These are phyloP conservation scores for Podospora pseudocomata DNA, from an alignment of 495 filamentous ascomycete genomes.

Conservation along the genomic window DNA sequence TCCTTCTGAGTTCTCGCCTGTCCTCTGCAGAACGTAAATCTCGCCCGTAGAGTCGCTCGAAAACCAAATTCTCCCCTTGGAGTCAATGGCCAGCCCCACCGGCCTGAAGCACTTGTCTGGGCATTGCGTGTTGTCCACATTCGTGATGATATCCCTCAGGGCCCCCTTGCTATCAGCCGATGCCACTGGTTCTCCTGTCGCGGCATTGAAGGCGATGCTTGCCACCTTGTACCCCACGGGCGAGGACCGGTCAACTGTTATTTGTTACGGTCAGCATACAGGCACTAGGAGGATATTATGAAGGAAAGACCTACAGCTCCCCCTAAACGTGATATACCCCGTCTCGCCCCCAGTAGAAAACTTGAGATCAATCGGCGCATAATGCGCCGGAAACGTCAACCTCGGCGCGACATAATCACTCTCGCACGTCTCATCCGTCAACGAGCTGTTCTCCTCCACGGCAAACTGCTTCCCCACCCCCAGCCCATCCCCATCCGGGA, in stretches of 20 bases:
- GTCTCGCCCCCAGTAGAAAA: conserved; percentile 38
- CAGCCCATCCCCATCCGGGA: conserved; percentile 47
- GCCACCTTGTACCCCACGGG: conserved; percentile 52
- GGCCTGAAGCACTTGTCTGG: conserved; percentile 51
- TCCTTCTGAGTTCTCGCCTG: conserved; percentile 1
- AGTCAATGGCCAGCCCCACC: conserved; percentile 47
- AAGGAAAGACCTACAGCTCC: conserved; percentile 42
- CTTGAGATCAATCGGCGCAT: conserved; percentile 53
- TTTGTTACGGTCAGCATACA: not conserved
- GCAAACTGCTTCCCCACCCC: conserved; percentile 50
- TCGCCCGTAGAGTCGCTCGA: conserved; percentile 51
- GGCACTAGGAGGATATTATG: not conserved
- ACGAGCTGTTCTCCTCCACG: conserved; percentile 36
- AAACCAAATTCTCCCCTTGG: conserved; percentile 43
- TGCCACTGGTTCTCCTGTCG: conserved; percentile 40
- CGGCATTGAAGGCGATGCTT: conserved; percentile 34
- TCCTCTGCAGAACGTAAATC: conserved; percentile 44
- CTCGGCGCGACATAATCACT: conserved; percentile 38
- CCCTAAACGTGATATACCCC: conserved; percentile 54
- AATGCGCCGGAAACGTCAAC: conserved; percentile 52
- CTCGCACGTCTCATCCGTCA: conserved; percentile 47
- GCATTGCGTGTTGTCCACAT: conserved; percentile 41
- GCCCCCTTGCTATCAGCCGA: conserved; percentile 34
- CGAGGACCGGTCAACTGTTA: conserved; percentile 37
- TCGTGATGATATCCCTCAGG: conserved; percentile 46